phyloP scores from a whole-genome alignment of 352 stramenopile genomes.

The Poterioochromonas sp. region DNA sequence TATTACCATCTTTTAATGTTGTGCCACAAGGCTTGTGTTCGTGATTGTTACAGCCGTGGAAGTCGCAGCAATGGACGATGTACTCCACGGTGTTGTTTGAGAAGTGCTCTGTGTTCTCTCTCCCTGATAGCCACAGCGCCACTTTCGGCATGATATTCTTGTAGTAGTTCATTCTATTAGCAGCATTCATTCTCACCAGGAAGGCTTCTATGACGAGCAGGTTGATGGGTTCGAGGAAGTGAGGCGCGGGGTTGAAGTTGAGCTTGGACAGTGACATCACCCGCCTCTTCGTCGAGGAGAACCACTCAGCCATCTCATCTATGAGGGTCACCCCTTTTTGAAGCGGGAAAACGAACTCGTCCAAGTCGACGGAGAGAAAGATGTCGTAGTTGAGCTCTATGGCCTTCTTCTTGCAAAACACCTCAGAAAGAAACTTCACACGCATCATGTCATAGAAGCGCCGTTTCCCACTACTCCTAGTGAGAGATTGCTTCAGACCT shows the following conservation, averaged over 20 bases:
- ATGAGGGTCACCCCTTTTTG: neutral
- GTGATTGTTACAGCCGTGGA: neutral
- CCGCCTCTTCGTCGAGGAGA: neutral
- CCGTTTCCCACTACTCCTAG: too few relatives aligned
- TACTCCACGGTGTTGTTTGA: neutral
- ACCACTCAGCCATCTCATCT: constrained; percentile 13
- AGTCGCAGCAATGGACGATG: constrained; percentile 7
- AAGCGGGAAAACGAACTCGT: constrained; percentile 19
- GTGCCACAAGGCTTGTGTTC: neutral
- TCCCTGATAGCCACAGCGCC: neutral
- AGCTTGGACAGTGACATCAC: neutral
- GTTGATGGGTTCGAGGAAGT: constrained; percentile 31
- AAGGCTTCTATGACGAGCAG: constrained; percentile 31
- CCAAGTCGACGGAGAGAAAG: constrained; percentile 19
- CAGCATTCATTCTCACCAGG: neutral
- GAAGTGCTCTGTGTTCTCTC: neutral
- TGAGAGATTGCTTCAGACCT: neutral
- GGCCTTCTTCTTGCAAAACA: neutral
- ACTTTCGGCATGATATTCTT: neutral
- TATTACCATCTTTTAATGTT: neutral
- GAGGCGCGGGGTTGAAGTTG: neutral
- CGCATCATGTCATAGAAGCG: constrained; percentile 20
- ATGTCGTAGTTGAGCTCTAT: constrained; percentile 2
- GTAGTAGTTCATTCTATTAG: constrained; percentile 30
- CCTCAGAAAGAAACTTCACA: constrained; percentile 4